A percentile compares a stretch with the other conserved stretches of the same genome.
These are phyloP conservation scores for Cercospora sp. DNA, from an alignment of 2,329 filamentous ascomycete genomes.

Conservation along the genomic window DNA sequence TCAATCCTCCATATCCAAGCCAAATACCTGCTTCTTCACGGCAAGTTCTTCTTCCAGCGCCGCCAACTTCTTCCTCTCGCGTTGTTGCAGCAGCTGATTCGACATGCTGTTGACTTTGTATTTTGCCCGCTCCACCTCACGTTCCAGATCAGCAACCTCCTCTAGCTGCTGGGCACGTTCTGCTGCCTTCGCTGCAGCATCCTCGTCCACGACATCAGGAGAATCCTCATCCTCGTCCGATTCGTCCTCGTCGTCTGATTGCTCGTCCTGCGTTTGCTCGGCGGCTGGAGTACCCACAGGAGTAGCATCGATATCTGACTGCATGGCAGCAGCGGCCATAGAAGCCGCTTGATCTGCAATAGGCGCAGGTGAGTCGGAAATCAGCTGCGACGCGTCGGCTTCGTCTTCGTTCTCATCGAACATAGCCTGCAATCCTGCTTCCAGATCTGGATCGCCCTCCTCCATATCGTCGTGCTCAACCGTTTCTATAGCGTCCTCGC, in stretches of 20 bases:
- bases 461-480: slow-evolving; percentile 42
- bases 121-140: slow-evolving; percentile 47
- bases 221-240: slow-evolving; percentile 49
- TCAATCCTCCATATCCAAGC: slow-evolving; percentile 36
- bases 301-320: slow-evolving; percentile 26
- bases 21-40: slow-evolving; percentile 51
- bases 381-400: slow-evolving; percentile 30
- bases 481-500: slow-evolving; percentile 38
- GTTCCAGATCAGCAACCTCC: slow-evolving; percentile 57
- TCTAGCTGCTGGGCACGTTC: slow-evolving; percentile 51
- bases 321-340: slow-evolving; percentile 28
- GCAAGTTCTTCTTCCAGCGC: slow-evolving; percentile 56
- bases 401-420: slow-evolving; percentile 41
- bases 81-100: slow-evolving; percentile 51
- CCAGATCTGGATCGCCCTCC: slow-evolving; percentile 39
- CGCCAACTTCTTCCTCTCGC: slow-evolving; percentile 51
- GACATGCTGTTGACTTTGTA: slow-evolving; percentile 44
- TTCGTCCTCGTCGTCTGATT: slow-evolving; percentile 41
- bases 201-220: slow-evolving; percentile 52
- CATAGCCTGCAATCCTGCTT: slow-evolving; percentile 39
- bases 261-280: slow-evolving; percentile 31
- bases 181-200: slow-evolving; percentile 51
- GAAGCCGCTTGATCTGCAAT: slow-evolving; percentile 33
- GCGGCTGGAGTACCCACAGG: slow-evolving; percentile 27
- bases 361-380: slow-evolving; percentile 32